Percentiles rank a stretch among this genome's conserved stretches.
phyloP scores from a whole-genome alignment of 768 basidiomycete species.

The Exsudoporus frostii region DNA sequence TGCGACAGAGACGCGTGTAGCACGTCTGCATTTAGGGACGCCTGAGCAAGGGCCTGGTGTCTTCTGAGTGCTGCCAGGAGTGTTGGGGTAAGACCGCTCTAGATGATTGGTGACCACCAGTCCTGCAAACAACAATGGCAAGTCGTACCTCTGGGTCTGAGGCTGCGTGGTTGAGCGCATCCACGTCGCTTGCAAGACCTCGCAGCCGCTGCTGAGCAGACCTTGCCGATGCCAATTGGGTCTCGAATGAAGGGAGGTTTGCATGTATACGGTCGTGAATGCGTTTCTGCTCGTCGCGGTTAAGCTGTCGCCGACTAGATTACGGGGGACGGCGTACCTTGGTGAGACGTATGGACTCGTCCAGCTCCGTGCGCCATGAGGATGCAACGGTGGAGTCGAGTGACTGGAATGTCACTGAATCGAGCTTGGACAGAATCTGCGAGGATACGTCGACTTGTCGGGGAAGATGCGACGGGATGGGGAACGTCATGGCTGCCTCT shows the following conservation, averaged over 20 bases:
- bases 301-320: neutral
- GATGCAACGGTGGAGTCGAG: conserved; percentile 59
- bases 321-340: conserved; percentile 47
- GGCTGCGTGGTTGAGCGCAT: conserved; percentile 47
- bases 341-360: conserved; percentile 64
- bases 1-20: conserved; percentile 51
- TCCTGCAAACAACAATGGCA: neutral
- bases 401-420: conserved; percentile 54
- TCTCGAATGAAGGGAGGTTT: conserved; percentile 61
- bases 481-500: conserved; percentile 60
- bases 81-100: conserved; percentile 69
- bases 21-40: conserved; percentile 52
- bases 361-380: conserved; percentile 71
- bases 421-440: conserved; percentile 65
- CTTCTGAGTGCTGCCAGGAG: conserved; percentile 52
- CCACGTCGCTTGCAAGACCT: conserved; percentile 50
- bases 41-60: conserved; percentile 64
- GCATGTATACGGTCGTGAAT: conserved; percentile 72
- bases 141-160: conserved; percentile 57
- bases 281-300: conserved; percentile 43
- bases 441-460: conserved; percentile 71
- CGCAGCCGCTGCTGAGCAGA: conserved; percentile 60
- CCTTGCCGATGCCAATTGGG: conserved; percentile 58
- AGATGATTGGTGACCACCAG: conserved; percentile 10
- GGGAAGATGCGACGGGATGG: conserved; percentile 70